A percentile compares a stretch with the other conserved stretches of the same genome.
These are phyloP conservation scores for Colletotrichum musae DNA, from an alignment of 2,329 filamentous ascomycete species.

Conservation along the genomic window DNA sequence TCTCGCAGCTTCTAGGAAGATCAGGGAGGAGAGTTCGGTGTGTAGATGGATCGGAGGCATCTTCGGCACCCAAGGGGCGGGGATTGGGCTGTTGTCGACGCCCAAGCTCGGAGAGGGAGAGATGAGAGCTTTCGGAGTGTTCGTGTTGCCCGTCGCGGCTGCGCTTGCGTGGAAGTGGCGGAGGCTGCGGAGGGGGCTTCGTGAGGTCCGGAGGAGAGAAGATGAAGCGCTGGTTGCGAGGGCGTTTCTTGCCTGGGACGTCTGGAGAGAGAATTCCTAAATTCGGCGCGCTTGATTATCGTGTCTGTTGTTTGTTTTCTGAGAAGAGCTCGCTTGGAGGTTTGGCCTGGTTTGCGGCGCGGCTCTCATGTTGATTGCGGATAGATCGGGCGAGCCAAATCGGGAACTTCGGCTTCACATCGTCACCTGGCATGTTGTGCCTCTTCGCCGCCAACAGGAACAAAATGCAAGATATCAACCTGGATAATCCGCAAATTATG, in stretches of 20 bases:
- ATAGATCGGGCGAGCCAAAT: no score
- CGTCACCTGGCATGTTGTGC: no score
- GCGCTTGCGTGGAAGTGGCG: slow-evolving; percentile 21
- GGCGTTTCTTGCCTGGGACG: neutral
- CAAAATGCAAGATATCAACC: no score
- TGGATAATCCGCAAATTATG: no score
- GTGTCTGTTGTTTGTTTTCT: neutral
- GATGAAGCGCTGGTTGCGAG: slow-evolving; percentile 7
- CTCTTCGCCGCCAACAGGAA: no score
- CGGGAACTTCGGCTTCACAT: no score
- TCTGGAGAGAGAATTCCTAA: neutral
- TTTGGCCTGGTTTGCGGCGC: no score
- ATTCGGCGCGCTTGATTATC: no score
- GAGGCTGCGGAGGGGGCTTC: neutral
- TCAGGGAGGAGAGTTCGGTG: neutral
- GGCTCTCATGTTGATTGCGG: no score
- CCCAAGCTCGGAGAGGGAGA: neutral
- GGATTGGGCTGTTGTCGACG: neutral
- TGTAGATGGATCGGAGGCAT: slow-evolving; percentile 21
- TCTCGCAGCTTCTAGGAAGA: neutral
- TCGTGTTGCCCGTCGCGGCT: slow-evolving; percentile 6
- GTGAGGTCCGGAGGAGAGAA: neutral
- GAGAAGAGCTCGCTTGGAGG: no score
- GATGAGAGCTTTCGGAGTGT: slow-evolving; percentile 11
- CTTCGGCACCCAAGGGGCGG: slow-evolving; percentile 16